Evolutionary conservation across 805 yeast species (phyloP).

Genomic region (Wickerhamiella qilinensis): DNA sequence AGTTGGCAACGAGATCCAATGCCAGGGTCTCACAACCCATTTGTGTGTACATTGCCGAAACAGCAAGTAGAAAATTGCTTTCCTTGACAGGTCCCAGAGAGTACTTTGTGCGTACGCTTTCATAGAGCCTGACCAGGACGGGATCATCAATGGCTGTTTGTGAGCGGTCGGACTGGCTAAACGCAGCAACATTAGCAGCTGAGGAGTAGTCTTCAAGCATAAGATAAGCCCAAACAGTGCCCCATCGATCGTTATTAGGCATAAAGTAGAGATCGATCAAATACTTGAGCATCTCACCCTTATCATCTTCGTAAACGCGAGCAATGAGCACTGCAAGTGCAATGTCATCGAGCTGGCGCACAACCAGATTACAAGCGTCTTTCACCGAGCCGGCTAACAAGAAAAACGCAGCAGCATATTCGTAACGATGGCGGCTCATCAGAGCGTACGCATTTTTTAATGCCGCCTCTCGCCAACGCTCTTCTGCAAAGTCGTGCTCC

Average conservation of each 20-base stretch:
- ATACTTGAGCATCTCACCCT: conserved; percentile 32
- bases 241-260: conserved; percentile 36
- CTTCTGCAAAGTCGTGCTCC: conserved; percentile 54
- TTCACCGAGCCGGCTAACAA: conserved; percentile 56
- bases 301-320: conserved; percentile 51
- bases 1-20: conserved; percentile 41
- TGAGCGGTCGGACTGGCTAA: conserved; percentile 1
- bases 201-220: conserved; percentile 31
- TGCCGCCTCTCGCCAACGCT: conserved; percentile 80
- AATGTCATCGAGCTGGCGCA: conserved; percentile 48
- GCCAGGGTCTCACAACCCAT: conserved; percentile 88
- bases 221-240: conserved; percentile 68
- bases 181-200: conserved; percentile 48
- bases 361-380: conserved; percentile 64
- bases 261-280: conserved; percentile 4
- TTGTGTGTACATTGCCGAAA: conserved; percentile 50
- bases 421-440: conserved; percentile 70
- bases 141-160: conserved; percentile 50
- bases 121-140: conserved; percentile 51
- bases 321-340: conserved; percentile 70
- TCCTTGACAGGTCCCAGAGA: conserved; percentile 43
- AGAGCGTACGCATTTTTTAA: conserved; percentile 82
- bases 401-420: conserved; percentile 83
- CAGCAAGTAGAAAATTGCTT: conserved; percentile 42
- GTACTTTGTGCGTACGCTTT: conserved; percentile 39